Conservation (phyloP, 2,329 filamentous ascomycete genomes). For the Colletotrichum shisoi region DNA sequence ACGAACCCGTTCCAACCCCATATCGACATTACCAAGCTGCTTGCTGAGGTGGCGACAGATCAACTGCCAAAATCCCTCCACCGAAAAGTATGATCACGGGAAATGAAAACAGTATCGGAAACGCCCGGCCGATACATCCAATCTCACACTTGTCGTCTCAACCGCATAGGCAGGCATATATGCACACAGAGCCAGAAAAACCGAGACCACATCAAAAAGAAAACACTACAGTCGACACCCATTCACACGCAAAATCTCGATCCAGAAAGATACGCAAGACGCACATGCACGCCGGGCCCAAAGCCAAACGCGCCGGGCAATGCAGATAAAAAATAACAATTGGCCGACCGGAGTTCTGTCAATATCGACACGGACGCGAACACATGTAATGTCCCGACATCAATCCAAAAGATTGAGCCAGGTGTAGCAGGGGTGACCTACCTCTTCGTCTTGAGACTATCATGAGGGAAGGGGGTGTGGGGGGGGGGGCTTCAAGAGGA, state of each 20-base stretch:
- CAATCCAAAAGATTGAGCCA: not conserved
- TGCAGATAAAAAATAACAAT: not conserved
- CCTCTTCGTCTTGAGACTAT: not conserved
- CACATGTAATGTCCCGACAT: conserved; percentile 9
- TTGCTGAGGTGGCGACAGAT: not conserved
- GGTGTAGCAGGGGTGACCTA: not conserved
- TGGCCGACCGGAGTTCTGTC: not conserved
- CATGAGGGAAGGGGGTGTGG: too few relatives aligned
- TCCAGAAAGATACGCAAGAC: not conserved
- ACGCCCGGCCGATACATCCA: not conserved
- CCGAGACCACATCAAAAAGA: not conserved
- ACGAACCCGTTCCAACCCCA: not conserved
- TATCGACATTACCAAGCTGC: not conserved
- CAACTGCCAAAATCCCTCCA: not conserved
- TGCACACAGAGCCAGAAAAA: not conserved
- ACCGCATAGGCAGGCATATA: not conserved
- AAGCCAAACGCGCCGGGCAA: conserved; percentile 8
- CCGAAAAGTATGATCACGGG: not conserved
- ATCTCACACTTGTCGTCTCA: not conserved
- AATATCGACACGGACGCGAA: not conserved
- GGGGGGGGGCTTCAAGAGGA: conserved; percentile 12
- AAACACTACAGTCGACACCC: not conserved
- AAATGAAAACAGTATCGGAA: not conserved
- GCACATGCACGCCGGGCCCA: not conserved
- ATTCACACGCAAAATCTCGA: not conserved